Evolutionary conservation across 2,329 filamentous ascomycete species (phyloP).

Genomic region (Botrytis elliptica): DNA sequence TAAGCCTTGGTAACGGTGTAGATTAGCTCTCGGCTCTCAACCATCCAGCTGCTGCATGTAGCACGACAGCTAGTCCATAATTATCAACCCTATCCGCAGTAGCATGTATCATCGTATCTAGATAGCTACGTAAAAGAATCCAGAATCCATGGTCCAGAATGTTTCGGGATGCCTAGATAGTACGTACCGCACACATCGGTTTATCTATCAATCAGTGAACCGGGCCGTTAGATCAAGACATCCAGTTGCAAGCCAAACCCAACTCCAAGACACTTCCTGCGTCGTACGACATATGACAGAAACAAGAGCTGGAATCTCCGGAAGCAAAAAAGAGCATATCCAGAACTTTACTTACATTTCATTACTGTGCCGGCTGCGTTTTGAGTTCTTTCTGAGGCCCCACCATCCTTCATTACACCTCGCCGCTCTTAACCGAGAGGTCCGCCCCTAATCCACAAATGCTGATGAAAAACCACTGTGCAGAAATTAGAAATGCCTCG

Average conservation of each 20-base stretch:
- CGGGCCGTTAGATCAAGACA: background rate
- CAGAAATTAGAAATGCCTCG: constrained; percentile 2
- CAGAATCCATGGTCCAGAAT: background rate
- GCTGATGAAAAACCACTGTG: background rate
- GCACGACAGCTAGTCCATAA: constrained; percentile 1
- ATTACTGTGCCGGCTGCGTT: background rate
- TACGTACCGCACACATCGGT: background rate
- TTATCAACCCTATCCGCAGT: background rate
- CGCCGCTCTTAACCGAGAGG: constrained; percentile 3
- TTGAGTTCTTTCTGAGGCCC: background rate
- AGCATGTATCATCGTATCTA: background rate
- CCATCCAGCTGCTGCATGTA: background rate
- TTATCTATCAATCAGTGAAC: background rate
- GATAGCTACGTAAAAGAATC: background rate
- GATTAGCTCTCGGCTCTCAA: constrained; percentile 1
- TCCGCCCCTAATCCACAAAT: background rate
- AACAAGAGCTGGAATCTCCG: background rate
- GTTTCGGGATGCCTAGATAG: constrained; percentile 11
- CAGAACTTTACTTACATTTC: background rate
- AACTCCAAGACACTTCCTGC: background rate
- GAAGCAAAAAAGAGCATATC: background rate
- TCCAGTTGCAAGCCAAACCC: background rate
- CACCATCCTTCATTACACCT: background rate
- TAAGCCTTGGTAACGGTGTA: background rate
- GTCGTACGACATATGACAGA: background rate